Evolutionary conservation across 2,329 filamentous ascomycete species (phyloP).

Genomic region (Cladosporium sphaerospermum): DNA sequence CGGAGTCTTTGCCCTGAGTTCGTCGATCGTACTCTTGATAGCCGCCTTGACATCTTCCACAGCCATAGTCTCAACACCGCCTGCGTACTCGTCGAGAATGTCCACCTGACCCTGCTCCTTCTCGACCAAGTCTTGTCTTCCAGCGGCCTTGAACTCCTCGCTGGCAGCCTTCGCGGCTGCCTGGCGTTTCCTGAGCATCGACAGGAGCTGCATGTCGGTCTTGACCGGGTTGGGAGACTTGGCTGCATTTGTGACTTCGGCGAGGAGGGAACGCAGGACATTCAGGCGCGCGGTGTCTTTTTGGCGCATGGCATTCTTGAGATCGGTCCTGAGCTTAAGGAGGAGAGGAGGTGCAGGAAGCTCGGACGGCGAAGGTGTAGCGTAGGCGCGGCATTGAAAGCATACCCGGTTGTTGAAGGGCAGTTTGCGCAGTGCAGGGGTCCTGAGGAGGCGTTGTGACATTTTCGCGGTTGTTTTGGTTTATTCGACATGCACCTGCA

Average conservation of each 20-base stretch:
- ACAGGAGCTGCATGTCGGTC: slow-evolving; percentile 63
- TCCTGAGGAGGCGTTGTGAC: slow-evolving; percentile 8
- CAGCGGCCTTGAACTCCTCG: slow-evolving; percentile 57
- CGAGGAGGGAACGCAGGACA: slow-evolving; percentile 62
- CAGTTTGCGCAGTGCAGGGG: neutral
- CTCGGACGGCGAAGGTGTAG: slow-evolving; percentile 19
- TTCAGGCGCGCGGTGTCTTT: slow-evolving; percentile 54
- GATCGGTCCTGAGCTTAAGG: slow-evolving; percentile 39
- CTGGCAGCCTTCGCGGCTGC: slow-evolving; percentile 53
- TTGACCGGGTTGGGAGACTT: slow-evolving; percentile 65
- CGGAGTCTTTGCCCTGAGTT: slow-evolving; percentile 43
- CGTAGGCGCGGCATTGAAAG: slow-evolving; percentile 4
- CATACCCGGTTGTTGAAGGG: neutral
- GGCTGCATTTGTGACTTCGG: slow-evolving; percentile 66
- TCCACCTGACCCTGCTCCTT: slow-evolving; percentile 62
- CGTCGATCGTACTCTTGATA: slow-evolving; percentile 48
- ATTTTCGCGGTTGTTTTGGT: neutral
- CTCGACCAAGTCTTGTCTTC: slow-evolving; percentile 61
- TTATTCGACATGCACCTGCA: neutral
- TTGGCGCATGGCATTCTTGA: slow-evolving; percentile 43
- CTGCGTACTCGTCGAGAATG: slow-evolving; percentile 61
- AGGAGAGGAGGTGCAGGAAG: slow-evolving; percentile 34
- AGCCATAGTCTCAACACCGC: slow-evolving; percentile 51
- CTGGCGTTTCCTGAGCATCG: slow-evolving; percentile 59
- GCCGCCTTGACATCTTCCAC: slow-evolving; percentile 53